These are phyloP conservation scores for Sergeia podlipaevii DNA, from an alignment of 208 protist species.

Conservation along the genomic window DNA sequence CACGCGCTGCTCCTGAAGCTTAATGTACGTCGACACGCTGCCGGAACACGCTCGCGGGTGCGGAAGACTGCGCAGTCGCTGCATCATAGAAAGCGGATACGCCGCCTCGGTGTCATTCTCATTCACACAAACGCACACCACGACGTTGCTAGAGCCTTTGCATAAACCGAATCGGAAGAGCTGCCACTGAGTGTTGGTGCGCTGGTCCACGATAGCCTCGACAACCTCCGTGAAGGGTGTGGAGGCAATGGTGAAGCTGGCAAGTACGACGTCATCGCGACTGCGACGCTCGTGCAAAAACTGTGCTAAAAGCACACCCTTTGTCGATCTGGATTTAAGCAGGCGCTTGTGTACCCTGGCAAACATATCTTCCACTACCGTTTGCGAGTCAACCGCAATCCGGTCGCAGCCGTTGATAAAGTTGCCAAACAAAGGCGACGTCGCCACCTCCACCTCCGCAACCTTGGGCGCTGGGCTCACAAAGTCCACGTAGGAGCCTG, in stretches of 20 bases:
- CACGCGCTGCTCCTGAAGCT: conserved; percentile 17
- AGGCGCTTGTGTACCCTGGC: not conserved
- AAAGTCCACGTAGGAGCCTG: not conserved
- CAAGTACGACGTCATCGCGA: conserved; percentile 30
- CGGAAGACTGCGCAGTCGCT: conserved; percentile 22
- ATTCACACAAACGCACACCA: conserved; percentile 18
- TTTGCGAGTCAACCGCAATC: conserved; percentile 24
- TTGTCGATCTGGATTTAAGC: not conserved
- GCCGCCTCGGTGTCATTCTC: conserved; percentile 41
- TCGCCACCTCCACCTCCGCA: conserved; percentile 24
- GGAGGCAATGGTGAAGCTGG: conserved; percentile 32
- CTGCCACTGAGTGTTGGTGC: conserved; percentile 30
- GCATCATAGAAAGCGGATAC: conserved; percentile 27
- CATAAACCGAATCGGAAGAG: conserved; percentile 36
- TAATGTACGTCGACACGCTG: conserved; percentile 25
- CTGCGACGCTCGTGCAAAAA: not conserved
- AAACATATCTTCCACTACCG: too few species aligned
- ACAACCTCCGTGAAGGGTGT: conserved; percentile 13
- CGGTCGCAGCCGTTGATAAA: conserved; percentile 37
- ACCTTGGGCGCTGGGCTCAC: not conserved
- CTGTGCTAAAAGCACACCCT: not conserved
- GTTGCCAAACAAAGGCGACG: conserved; percentile 36
- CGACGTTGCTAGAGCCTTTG: conserved; percentile 34
- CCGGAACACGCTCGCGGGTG: conserved; percentile 24
- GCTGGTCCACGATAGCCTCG: conserved; percentile 32